Evolutionary conservation across 176 grass and related monocot species (phyloP).

Genomic region (Themeda triandra): DNA sequence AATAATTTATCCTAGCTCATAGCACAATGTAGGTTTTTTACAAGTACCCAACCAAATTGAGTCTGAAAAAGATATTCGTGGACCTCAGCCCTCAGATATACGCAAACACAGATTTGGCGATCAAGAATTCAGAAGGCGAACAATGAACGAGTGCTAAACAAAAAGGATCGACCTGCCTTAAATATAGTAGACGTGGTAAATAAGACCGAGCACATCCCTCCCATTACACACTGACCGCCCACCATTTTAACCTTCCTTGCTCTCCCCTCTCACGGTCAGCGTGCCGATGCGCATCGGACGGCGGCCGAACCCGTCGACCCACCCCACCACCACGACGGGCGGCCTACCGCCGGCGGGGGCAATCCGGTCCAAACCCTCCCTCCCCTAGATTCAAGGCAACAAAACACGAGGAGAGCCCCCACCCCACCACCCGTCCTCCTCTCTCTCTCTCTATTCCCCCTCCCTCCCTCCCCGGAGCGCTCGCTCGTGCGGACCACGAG

Average conservation of each 20-base stretch:
- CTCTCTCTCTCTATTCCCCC: slow-evolving; percentile 20
- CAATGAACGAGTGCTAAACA: background rate
- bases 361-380: slow-evolving; percentile 42
- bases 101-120: background rate
- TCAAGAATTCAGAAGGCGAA: background rate
- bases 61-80: too few relatives aligned
- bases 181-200: too few relatives aligned
- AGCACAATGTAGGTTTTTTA: too few relatives aligned
- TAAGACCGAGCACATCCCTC: background rate
- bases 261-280: background rate
- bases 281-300: slow-evolving; percentile 33
- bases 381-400: slow-evolving; percentile 42
- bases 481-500: slow-evolving; percentile 31
- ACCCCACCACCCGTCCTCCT: slow-evolving; percentile 22
- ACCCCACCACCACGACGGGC: slow-evolving; percentile 17
- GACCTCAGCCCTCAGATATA: too few relatives aligned
- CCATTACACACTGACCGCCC: slow-evolving; percentile 11
- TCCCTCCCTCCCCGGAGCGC: slow-evolving; percentile 11
- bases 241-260: background rate
- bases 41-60: too few relatives aligned
- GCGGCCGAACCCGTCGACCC: background rate
- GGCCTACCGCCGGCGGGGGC: slow-evolving; percentile 25
- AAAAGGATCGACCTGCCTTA: background rate
- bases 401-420: background rate
- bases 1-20: too few relatives aligned